Base-by-base conservation (phyloP, 2,329 filamentous ascomycete species). In the Chaetothyriales sp. region DNA sequence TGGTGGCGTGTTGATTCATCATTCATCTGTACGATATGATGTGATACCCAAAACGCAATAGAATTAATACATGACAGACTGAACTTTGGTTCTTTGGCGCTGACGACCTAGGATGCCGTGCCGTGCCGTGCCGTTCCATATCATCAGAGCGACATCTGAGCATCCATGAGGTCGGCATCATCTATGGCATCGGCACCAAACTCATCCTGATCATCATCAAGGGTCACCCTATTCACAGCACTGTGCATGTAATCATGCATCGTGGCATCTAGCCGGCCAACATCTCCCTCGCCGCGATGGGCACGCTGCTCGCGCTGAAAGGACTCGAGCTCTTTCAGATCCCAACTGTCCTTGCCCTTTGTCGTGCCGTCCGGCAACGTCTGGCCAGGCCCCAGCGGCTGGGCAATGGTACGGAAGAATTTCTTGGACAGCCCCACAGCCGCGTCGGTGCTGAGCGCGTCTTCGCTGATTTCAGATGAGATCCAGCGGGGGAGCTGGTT, bases 401-500 rank as follows among this genome's bases (percentile, higher is more conserved):
- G 88, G 4, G 87, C 89, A 87, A 98, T 98, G 22, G 82, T 83
- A 55, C 85, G 79, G 63, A 98, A 69, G 68, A 98, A 98, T 49
- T 85, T 85, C 70, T 94, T 89, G 9, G 92, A 90, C 46, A 80
- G 83, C 51, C 87, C 86, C 18, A 94, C 85, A 0, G 90, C 88
- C 82, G 97, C 95, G 64, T 98, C 92, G 0, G 92, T 95, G 63
- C 86, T 94, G 55, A 98, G 74, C 61, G 95, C 95, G 19, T 83
- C 83, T 48, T 95, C 89, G 29, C 86, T 74, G 54, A 98, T 76
- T 2, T 85, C 89, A 64, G 94, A 85, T 57, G 83, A 86, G 64
- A 98, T 98, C 92, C 92, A 98, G 66, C 95, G 95, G 9, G 92
- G 92, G 25, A 98, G 74, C 69, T 98, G 94, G 2, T 69, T 76